Conservation (phyloP, 1,139 yeast species). For the Kodamaea sp. region DNA sequence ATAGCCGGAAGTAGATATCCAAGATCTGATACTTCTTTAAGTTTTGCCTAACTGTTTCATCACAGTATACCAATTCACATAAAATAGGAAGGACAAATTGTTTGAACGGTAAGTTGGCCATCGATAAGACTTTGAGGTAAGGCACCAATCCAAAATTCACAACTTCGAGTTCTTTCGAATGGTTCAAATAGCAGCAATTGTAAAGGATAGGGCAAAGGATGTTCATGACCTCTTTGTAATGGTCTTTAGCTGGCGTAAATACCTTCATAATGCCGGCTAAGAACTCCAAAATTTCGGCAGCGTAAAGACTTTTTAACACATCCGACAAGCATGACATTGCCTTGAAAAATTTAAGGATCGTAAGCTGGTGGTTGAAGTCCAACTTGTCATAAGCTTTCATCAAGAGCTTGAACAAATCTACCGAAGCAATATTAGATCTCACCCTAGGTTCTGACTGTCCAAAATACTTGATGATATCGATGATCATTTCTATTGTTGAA, state of each 20-base stretch:
- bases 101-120: slow-evolving; percentile 51
- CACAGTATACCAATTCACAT: slow-evolving; percentile 60
- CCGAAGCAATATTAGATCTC: slow-evolving; percentile 38
- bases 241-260: slow-evolving; percentile 28
- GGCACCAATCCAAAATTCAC: slow-evolving; percentile 58
- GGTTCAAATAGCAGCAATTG: slow-evolving; percentile 62
- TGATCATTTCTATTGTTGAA: slow-evolving; percentile 35
- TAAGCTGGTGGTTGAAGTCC: slow-evolving; percentile 33
- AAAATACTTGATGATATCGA: slow-evolving; percentile 42
- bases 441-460: slow-evolving; percentile 49
- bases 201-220: slow-evolving; percentile 47
- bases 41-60: slow-evolving; percentile 32
- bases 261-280: slow-evolving; percentile 31
- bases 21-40: slow-evolving; percentile 44
- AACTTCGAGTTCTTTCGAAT: slow-evolving; percentile 52
- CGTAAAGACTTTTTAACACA: slow-evolving; percentile 33
- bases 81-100: slow-evolving; percentile 65
- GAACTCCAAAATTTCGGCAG: slow-evolving; percentile 47
- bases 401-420: slow-evolving; percentile 47
- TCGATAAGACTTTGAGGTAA: slow-evolving; percentile 45
- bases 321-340: slow-evolving; percentile 45
- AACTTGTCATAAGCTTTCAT: slow-evolving; percentile 41
- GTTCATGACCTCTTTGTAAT: slow-evolving; percentile 45
- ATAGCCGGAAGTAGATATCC: slow-evolving; percentile 47
- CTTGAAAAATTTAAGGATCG: slow-evolving; percentile 43